Evolutionary conservation across 768 basidiomycete genomes (phyloP).

Genomic region (Russula compacta): DNA sequence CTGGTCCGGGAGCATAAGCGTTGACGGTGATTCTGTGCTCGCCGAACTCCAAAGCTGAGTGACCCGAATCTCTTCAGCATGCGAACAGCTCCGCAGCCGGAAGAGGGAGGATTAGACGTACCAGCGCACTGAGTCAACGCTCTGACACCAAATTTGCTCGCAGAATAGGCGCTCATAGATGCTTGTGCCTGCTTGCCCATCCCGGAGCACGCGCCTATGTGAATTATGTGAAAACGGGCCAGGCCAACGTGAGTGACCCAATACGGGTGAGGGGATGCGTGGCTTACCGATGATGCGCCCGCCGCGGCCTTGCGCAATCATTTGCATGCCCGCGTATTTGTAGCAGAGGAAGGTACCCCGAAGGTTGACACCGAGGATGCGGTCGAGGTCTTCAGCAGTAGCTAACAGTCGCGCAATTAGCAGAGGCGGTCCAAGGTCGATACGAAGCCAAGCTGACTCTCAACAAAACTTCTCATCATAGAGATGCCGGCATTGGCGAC

Average conservation of each 20-base stretch:
- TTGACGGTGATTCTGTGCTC: slow-evolving; percentile 22
- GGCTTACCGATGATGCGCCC: slow-evolving; percentile 21
- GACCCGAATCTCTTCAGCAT: background rate
- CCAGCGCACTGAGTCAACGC: slow-evolving; percentile 25
- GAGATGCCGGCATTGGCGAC: slow-evolving; percentile 24
- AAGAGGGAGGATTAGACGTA: background rate
- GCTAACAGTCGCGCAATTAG: slow-evolving; percentile 3
- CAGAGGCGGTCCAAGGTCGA: background rate
- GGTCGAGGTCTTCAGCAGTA: slow-evolving; percentile 20
- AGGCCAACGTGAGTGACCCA: background rate
- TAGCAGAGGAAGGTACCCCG: slow-evolving; percentile 22
- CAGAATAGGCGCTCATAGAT: slow-evolving; percentile 22
- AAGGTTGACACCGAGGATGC: slow-evolving; percentile 17
- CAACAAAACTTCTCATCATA: slow-evolving; percentile 10
- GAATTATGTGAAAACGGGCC: background rate
- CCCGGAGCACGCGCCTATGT: slow-evolving; percentile 10
- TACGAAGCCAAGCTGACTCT: slow-evolving; percentile 13
- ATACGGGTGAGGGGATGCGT: background rate
- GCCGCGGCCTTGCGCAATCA: slow-evolving; percentile 23
- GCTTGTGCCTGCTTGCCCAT: slow-evolving; percentile 8
- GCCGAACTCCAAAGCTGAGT: slow-evolving; percentile 19
- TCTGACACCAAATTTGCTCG: slow-evolving; percentile 28
- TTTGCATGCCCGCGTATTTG: slow-evolving; percentile 22
- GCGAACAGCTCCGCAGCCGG: background rate
- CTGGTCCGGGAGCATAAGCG: slow-evolving; percentile 20